Percentiles rank a stretch among this genome's conserved stretches.
Conservation (phyloP, 1,139 yeast species). For the Kluyveromyces sp. region DNA sequence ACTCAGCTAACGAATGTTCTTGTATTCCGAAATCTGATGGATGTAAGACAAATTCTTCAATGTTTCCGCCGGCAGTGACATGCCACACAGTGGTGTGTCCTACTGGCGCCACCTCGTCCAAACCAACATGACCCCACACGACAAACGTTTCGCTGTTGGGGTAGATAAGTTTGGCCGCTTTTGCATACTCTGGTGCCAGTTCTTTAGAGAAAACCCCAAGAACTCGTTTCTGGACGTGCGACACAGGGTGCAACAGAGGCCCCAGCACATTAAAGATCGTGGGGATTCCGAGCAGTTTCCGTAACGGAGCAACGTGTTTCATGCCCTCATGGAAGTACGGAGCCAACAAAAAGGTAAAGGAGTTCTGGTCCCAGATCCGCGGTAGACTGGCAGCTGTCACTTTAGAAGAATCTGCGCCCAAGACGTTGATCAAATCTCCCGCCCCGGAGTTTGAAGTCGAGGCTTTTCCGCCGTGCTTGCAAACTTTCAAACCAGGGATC, state of each 20-base stretch:
- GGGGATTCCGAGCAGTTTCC: conserved; percentile 77
- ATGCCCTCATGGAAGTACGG: conserved; percentile 94
- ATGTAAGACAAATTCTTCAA: conserved; percentile 38
- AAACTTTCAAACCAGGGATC: conserved; percentile 62
- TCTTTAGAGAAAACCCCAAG: conserved; percentile 80
- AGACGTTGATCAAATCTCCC: conserved; percentile 70
- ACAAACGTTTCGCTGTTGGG: conserved; percentile 54
- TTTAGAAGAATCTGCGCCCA: conserved; percentile 71
- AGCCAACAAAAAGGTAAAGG: conserved; percentile 78
- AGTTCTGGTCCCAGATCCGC: conserved; percentile 42
- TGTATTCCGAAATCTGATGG: conserved; percentile 75
- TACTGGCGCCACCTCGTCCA: conserved; percentile 88
- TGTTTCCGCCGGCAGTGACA: conserved; percentile 41
- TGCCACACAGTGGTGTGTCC: conserved; percentile 80
- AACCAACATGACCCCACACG: conserved; percentile 84
- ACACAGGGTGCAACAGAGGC: conserved; percentile 83
- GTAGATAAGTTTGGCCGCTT: conserved; percentile 50
- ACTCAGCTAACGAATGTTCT: conserved; percentile 61
- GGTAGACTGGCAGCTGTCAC: conserved; percentile 66
- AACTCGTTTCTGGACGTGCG: conserved; percentile 57
- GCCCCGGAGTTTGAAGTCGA: conserved; percentile 90
- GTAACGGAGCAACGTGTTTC: conserved; percentile 72
- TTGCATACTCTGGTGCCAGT: conserved; percentile 78
- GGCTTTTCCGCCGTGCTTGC: conserved; percentile 96
- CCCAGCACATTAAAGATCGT: conserved; percentile 91